These are phyloP conservation scores for Theileria orientalis DNA, from an alignment of 169 alveolate species.

Conservation along the genomic window DNA sequence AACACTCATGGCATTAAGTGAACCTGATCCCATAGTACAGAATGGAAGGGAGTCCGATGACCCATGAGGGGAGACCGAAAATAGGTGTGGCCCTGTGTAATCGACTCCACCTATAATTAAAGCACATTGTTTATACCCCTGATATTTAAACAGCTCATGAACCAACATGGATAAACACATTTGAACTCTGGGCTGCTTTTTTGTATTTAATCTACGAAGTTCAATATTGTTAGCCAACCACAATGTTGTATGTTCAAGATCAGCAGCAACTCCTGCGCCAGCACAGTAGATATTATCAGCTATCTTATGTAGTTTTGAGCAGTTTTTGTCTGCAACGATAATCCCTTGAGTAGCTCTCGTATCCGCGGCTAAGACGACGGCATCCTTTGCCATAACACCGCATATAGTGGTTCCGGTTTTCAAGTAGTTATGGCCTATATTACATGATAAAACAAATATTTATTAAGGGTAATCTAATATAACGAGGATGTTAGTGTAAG, in stretches of 20 bases:
- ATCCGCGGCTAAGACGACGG: constrained; percentile 98
- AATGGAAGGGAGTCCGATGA: constrained; percentile 88
- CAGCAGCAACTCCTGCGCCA: constrained; percentile 99
- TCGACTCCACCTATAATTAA: constrained; percentile 97
- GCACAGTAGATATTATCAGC: constrained; percentile 95
- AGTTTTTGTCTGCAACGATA: constrained; percentile 96
- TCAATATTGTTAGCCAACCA: constrained; percentile 88
- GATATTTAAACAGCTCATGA: constrained; percentile 88
- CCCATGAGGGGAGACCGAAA: constrained; percentile 95
- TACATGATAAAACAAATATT: background rate
- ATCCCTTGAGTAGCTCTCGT: constrained; percentile 98
- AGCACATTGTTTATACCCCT: constrained; percentile 96
- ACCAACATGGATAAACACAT: constrained; percentile 87
- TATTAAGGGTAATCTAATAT: background rate
- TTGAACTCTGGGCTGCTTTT: constrained; percentile 85
- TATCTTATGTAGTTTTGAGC: constrained; percentile 93
- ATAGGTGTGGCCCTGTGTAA: constrained; percentile 92
- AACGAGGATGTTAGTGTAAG: background rate
- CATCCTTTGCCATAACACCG: constrained; percentile 91
- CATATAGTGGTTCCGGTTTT: constrained; percentile 97
- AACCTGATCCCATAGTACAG: constrained; percentile 98
- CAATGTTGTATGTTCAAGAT: constrained; percentile 92
- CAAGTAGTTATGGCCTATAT: constrained; percentile 52
- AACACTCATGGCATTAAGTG: constrained; percentile 95
- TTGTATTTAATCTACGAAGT: constrained; percentile 90